Conservation (phyloP, 805 yeast species). For the Limtongia smithiae region DNA sequence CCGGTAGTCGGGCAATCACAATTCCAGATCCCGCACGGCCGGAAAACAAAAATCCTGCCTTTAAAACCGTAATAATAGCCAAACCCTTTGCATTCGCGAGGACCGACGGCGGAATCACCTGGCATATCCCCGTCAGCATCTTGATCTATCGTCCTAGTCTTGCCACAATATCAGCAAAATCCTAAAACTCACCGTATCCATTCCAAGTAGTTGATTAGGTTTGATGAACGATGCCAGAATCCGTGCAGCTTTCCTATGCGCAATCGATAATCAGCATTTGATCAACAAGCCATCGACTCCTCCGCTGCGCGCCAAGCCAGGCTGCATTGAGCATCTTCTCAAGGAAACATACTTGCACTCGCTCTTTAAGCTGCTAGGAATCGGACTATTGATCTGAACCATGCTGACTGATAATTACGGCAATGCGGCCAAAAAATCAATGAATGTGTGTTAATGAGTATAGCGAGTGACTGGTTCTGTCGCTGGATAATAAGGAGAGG, state of each 20-base stretch:
- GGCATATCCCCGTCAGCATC: constrained; percentile 34
- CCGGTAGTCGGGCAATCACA: constrained; percentile 87
- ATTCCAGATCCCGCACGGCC: constrained; percentile 98
- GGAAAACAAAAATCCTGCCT: constrained; percentile 93
- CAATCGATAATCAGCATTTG: background rate
- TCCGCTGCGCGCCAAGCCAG: background rate
- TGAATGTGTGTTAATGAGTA: background rate
- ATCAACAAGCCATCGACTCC: background rate
- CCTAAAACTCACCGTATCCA: constrained; percentile 47
- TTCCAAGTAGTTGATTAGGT: constrained; percentile 90
- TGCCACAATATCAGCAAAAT: background rate
- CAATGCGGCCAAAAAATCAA: background rate
- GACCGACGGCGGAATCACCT: constrained; percentile 81
- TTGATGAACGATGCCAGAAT: constrained; percentile 84
- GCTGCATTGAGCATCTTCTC: background rate
- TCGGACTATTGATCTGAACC: constrained; percentile 71
- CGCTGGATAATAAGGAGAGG: no score
- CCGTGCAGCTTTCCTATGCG: constrained; percentile 80
- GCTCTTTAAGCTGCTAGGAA: constrained; percentile 82
- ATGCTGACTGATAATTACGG: background rate
- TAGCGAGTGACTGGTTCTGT: no score
- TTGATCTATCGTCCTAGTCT: constrained; percentile 1
- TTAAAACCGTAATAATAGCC: constrained; percentile 87
- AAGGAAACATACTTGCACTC: constrained; percentile 79
- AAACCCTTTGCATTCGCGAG: constrained; percentile 88